These are phyloP conservation scores for Strobilomyces confusus DNA, from an alignment of 768 basidiomycete genomes.

Conservation along the genomic window DNA sequence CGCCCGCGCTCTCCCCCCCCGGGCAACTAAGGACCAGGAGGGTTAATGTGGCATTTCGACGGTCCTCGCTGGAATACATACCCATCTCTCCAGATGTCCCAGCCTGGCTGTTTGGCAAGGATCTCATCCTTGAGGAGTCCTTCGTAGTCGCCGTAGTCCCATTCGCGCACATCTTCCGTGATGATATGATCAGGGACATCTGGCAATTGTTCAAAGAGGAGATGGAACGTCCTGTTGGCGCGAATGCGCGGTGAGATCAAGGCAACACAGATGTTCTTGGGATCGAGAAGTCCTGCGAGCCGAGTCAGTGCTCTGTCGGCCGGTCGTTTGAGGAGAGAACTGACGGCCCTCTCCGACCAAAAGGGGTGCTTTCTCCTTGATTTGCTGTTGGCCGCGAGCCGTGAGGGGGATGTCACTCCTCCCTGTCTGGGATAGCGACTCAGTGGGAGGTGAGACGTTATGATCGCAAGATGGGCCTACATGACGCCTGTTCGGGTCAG, in stretches of 20 bases:
- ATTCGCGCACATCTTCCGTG: conserved; percentile 72
- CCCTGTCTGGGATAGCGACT: conserved; percentile 61
- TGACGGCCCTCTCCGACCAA: conserved; percentile 77
- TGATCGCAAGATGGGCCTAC: conserved; percentile 34
- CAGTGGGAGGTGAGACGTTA: neutral
- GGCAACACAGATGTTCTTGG: conserved; percentile 67
- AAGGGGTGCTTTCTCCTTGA: conserved; percentile 56
- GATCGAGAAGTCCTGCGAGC: conserved; percentile 66
- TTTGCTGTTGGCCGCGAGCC: conserved; percentile 62
- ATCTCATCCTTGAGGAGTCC: conserved; percentile 82
- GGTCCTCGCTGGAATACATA: conserved; percentile 27
- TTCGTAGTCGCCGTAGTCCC: conserved; percentile 93
- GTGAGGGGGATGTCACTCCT: conserved; percentile 87
- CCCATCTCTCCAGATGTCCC: conserved; percentile 89
- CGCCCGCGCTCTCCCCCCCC: conserved; percentile 76
- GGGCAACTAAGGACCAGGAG: conserved; percentile 57
- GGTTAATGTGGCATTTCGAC: neutral
- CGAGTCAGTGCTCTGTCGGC: neutral
- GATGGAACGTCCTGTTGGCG: conserved; percentile 81
- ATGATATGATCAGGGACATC: conserved; percentile 48
- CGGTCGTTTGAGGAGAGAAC: conserved; percentile 27
- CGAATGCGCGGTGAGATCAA: conserved; percentile 86
- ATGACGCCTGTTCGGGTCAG: conserved; percentile 46
- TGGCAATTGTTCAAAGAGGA: conserved; percentile 58
- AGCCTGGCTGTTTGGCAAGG: conserved; percentile 49